These are phyloP conservation scores for Pythium vanterpoolii DNA, from an alignment of 352 stramenopile genomes.

Conservation along the genomic window DNA sequence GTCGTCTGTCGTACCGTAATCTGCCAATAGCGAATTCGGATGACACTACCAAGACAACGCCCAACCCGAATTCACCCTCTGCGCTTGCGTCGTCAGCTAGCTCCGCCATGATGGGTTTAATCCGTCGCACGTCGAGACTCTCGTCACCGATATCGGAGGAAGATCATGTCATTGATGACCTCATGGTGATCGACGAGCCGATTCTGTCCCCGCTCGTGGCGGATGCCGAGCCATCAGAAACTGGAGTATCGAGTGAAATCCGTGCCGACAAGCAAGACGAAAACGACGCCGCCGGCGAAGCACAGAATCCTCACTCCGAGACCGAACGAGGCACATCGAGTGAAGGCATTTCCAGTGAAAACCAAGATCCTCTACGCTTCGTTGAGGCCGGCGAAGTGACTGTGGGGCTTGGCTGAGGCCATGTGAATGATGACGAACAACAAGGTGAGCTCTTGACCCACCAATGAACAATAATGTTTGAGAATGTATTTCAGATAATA, in stretches of 20 bases:
- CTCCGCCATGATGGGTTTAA: slow-evolving; percentile 46
- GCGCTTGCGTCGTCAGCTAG: slow-evolving; percentile 24
- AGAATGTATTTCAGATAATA: neutral
- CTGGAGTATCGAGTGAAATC: no score
- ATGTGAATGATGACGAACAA: neutral
- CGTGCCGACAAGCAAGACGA: slow-evolving; percentile 3
- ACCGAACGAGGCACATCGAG: slow-evolving; percentile 12
- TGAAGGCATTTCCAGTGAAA: slow-evolving; percentile 11
- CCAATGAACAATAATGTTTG: neutral
- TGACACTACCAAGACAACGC: neutral
- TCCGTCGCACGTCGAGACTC: slow-evolving; percentile 49
- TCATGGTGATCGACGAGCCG: neutral
- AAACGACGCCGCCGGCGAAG: neutral
- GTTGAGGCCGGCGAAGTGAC: neutral
- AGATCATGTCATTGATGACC: slow-evolving; percentile 1
- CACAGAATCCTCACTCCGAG: slow-evolving; percentile 1
- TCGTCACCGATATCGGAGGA: slow-evolving; percentile 30
- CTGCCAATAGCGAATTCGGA: neutral
- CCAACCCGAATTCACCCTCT: neutral
- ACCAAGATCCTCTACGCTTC: neutral
- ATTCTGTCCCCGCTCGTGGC: slow-evolving; percentile 2
- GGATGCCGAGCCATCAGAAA: neutral
- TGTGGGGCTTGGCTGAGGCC: neutral
- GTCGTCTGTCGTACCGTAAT: slow-evolving; percentile 46
- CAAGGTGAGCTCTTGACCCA: neutral